Conservation (phyloP, 2,329 filamentous ascomycete species). For the Myotisia sp. region DNA sequence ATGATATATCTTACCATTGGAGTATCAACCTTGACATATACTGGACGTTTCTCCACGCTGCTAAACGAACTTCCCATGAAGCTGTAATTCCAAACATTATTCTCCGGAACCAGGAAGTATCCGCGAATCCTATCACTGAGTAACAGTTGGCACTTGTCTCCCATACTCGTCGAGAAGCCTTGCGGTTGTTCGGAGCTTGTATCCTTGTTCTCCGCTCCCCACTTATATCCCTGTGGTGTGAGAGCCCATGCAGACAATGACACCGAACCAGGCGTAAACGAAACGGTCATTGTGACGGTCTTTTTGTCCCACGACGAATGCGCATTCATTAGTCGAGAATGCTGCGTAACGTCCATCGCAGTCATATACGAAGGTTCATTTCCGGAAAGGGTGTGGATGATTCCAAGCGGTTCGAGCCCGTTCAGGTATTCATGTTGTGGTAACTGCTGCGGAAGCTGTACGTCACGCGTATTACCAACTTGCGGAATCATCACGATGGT, state of each 20-base stretch:
- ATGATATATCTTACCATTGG: slow-evolving; percentile 37
- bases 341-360: slow-evolving; percentile 83
- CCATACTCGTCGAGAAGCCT: slow-evolving; percentile 83
- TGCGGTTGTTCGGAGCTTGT: slow-evolving; percentile 81
- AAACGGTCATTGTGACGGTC: slow-evolving; percentile 86
- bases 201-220: slow-evolving; percentile 94
- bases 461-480: slow-evolving; percentile 80
- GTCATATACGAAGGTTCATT: slow-evolving; percentile 97
- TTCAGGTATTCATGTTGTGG: slow-evolving; percentile 86
- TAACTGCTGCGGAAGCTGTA: slow-evolving; percentile 77
- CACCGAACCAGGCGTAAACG: slow-evolving; percentile 92
- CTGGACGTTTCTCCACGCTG: slow-evolving; percentile 73
- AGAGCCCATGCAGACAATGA: slow-evolving; percentile 88
- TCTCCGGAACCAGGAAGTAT: slow-evolving; percentile 90
- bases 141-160: slow-evolving; percentile 86
- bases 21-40: slow-evolving; percentile 88
- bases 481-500: slow-evolving; percentile 97
- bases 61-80: slow-evolving; percentile 90
- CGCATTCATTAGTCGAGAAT: slow-evolving; percentile 73
- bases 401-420: slow-evolving; percentile 73
- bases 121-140: slow-evolving; percentile 87
- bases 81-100: slow-evolving; percentile 88
- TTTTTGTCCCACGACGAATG: slow-evolving; percentile 75
- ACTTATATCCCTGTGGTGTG: slow-evolving; percentile 84
- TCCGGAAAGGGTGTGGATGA: slow-evolving; percentile 90